A percentile compares a stretch with the other conserved stretches of the same genome.
These are phyloP conservation scores for Camelina sativa DNA, from an alignment of 345 rosid genomes.

Conservation along the genomic window DNA sequence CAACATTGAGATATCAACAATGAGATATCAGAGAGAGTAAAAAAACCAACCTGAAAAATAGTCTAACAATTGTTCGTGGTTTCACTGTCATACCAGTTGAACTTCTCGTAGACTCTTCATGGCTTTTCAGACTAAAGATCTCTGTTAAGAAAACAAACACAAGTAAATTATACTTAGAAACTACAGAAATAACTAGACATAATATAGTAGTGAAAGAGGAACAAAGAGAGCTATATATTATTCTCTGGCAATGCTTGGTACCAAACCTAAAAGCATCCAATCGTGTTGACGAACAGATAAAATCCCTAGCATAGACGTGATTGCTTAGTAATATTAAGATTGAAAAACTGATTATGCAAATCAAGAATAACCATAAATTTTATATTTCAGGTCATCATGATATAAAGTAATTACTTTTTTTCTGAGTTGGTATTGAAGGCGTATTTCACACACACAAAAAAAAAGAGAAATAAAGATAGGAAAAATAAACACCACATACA, in stretches of 20 bases:
- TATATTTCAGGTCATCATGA: constrained; percentile 1
- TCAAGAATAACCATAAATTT: not conserved
- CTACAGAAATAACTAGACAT: constrained; percentile 26
- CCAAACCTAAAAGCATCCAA: constrained; percentile 14
- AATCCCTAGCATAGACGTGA: constrained; percentile 23
- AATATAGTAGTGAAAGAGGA: constrained; percentile 1
- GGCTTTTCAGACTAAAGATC: constrained; percentile 49
- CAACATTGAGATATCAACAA: too few relatives aligned
- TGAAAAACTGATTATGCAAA: constrained; percentile 4
- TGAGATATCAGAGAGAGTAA: too few relatives aligned
- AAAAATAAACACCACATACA: not conserved
- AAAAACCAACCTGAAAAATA: too few relatives aligned
- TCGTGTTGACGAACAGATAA: not conserved
- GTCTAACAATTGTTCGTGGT: too few relatives aligned
- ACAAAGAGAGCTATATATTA: constrained; percentile 17
- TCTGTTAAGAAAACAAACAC: constrained; percentile 49
- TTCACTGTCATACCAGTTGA: too few relatives aligned
- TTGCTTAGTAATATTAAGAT: too few relatives aligned
- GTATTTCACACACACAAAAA: constrained; percentile 27
- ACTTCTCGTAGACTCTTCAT: constrained; percentile 41
- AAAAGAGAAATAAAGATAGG: not conserved
- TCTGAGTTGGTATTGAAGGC: constrained; percentile 53
- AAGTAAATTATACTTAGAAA: constrained; percentile 21
- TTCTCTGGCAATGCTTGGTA: constrained; percentile 21
- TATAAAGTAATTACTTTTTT: constrained; percentile 48